These are phyloP conservation scores for Ceratocystis diversiconidia DNA, from an alignment of 2,329 filamentous ascomycete genomes.

Conservation along the genomic window DNA sequence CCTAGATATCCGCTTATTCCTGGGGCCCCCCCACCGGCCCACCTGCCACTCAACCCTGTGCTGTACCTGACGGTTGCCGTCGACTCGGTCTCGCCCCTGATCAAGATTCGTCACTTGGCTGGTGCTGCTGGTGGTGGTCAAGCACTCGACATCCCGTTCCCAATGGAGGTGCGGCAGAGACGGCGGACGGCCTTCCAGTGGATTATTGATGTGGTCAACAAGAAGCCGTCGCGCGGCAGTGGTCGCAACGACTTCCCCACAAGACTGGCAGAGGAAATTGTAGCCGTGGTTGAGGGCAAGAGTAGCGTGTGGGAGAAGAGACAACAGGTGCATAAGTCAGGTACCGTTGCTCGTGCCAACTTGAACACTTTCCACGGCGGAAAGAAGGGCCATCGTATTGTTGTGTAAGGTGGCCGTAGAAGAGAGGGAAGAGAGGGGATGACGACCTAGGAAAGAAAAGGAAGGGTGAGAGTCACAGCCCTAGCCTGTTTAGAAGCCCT, in stretches of 20 bases:
- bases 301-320: conserved; percentile 77
- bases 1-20: conserved; percentile 58
- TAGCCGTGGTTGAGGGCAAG: conserved; percentile 74
- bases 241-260: conserved; percentile 60
- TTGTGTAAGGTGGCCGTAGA: conserved; percentile 10
- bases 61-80: conserved; percentile 81
- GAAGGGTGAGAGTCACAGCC: too few relatives aligned
- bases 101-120: conserved; percentile 61
- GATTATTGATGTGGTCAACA: conserved; percentile 75
- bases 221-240: conserved; percentile 58
- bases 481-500: not conserved
- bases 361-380: conserved; percentile 25
- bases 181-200: conserved; percentile 68
- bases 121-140: conserved; percentile 77
- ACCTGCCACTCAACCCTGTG: conserved; percentile 78
- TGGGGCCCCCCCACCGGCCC: conserved; percentile 57
- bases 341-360: conserved; percentile 66
- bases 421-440: not conserved
- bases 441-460: not conserved
- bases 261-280: conserved; percentile 70
- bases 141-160: conserved; percentile 67
- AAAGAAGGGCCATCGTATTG: conserved; percentile 17
- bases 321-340: conserved; percentile 62
- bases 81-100: conserved; percentile 80
- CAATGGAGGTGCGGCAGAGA: conserved; percentile 59